Base-by-base conservation (phyloP, 2,329 filamentous ascomycete species). In the Diaporthe vaccinii region DNA sequence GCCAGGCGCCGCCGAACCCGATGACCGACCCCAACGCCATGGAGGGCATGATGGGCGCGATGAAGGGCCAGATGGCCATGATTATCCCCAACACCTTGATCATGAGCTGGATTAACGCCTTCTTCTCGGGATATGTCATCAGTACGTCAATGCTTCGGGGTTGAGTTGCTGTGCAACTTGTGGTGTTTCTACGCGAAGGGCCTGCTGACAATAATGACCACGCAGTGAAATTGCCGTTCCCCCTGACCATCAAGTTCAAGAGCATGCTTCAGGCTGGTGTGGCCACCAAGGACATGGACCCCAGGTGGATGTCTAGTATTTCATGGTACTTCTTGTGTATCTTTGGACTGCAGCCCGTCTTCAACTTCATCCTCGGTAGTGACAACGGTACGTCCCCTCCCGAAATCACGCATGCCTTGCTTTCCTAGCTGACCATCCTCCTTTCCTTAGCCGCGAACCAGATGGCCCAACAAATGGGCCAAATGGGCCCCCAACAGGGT, bases 1-100 rank as follows among this genome's bases (percentile, higher is more conserved):
- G 96, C 71, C 94, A 98, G 85, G 93, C 95, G 4, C 93, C 95
- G 28, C 92, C 95, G 51, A 99, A 98, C 85, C 97, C 97, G 5
- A 95, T 99, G 91, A 94, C 93, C 15, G 97, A 99, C 84, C 97
- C 97, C 31, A 93, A 93, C 65, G 95, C 95, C 75, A 99, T 99
- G 97, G 97, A 99, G 83, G 96, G 96, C 79, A 99, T 99, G 97
- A 99, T 99, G 97, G 96, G 97, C 79, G 98, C 98, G 95, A 98
- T 99, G 95, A 99, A 99, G 91, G 96, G 96, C 75, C 98, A 99
- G 83, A 98, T 99, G 94, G 96, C 97, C 78, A 99, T 98, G 97
- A 98, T 99, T 88, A 95, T 99, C 75, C 97, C 97, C 67, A 98
- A 99, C 85, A 98, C 96, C 8, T 86, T 99, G 83, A 99, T 99